Evolutionary conservation across 192 early-diverging fungal genomes (phyloP).

Genomic region (Dispira simplex): DNA sequence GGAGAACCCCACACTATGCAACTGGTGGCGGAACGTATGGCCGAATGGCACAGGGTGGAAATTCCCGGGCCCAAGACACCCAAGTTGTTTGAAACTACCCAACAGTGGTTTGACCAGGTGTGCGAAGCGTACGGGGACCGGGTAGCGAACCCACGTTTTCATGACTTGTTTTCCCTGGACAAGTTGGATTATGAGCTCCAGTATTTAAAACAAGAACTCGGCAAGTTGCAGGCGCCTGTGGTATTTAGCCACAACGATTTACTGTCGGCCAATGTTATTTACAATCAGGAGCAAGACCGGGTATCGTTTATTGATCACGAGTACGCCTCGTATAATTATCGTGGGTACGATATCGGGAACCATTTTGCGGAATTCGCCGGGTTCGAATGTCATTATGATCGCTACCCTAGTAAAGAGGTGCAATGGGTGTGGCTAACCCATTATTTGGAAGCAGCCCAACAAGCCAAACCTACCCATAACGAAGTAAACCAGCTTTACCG

Average conservation of each 20-base stretch:
- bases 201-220: slow-evolving; percentile 35
- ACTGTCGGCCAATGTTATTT: slow-evolving; percentile 81
- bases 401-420: slow-evolving; percentile 54
- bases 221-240: slow-evolving; percentile 49
- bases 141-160: slow-evolving; percentile 17
- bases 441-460: slow-evolving; percentile 39
- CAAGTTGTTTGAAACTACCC: slow-evolving; percentile 20
- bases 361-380: slow-evolving; percentile 94
- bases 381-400: slow-evolving; percentile 86
- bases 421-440: slow-evolving; percentile 62
- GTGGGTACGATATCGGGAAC: slow-evolving; percentile 92
- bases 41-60: slow-evolving; percentile 63
- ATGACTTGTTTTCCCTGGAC: slow-evolving; percentile 15
- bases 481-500: slow-evolving; percentile 45
- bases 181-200: slow-evolving; percentile 24
- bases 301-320: slow-evolving; percentile 89
- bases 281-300: slow-evolving; percentile 33
- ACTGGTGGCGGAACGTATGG: slow-evolving; percentile 63
- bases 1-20: slow-evolving; percentile 45
- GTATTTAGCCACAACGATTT: slow-evolving; percentile 92
- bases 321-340: slow-evolving; percentile 68
- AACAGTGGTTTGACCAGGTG: slow-evolving; percentile 24
- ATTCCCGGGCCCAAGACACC: slow-evolving; percentile 22
- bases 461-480: slow-evolving; percentile 18
- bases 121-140: slow-evolving; percentile 16